These are phyloP conservation scores for Hypoxylon crocopeplum DNA, from an alignment of 495 filamentous ascomycete species.

Conservation along the genomic window DNA sequence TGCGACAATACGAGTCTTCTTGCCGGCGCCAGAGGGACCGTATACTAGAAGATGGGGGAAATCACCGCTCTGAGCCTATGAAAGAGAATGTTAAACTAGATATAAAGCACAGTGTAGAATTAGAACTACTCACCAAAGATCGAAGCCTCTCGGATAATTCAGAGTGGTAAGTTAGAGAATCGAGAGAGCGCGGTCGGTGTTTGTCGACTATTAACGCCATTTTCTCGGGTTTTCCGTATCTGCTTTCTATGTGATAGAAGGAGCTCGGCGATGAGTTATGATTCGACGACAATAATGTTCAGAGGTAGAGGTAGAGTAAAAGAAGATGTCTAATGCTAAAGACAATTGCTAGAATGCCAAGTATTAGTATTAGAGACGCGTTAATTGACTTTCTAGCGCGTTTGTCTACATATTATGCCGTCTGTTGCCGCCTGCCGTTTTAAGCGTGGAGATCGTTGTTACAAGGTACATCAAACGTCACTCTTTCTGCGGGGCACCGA, in stretches of 20 bases:
- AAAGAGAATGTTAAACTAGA: conserved; percentile 19
- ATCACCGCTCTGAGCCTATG: conserved; percentile 90
- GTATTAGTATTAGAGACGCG: conserved; percentile 25
- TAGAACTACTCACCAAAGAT: conserved; percentile 72
- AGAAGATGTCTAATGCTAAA: no score
- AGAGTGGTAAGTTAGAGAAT: conserved; percentile 84
- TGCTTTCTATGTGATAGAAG: background rate
- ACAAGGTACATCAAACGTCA: background rate
- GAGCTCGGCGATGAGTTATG: background rate
- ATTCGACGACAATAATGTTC: background rate
- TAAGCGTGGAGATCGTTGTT: background rate
- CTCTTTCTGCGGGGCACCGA: no score
- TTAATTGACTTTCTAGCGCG: conserved; percentile 41
- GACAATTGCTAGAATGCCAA: conserved; percentile 1
- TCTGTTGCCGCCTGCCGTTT: conserved; percentile 22
- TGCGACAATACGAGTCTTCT: conserved; percentile 95
- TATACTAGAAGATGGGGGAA: conserved; percentile 98
- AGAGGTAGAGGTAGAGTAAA: background rate
- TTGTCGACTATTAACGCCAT: conserved; percentile 90
- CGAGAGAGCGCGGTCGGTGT: conserved; percentile 86
- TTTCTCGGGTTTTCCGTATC: conserved; percentile 5
- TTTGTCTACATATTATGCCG: no score
- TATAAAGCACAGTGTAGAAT: background rate
- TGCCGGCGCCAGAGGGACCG: conserved; percentile 93
- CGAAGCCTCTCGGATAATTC: conserved; percentile 87